Base-by-base conservation (phyloP, 495 filamentous ascomycete species). In the Lophium mytilinum region DNA sequence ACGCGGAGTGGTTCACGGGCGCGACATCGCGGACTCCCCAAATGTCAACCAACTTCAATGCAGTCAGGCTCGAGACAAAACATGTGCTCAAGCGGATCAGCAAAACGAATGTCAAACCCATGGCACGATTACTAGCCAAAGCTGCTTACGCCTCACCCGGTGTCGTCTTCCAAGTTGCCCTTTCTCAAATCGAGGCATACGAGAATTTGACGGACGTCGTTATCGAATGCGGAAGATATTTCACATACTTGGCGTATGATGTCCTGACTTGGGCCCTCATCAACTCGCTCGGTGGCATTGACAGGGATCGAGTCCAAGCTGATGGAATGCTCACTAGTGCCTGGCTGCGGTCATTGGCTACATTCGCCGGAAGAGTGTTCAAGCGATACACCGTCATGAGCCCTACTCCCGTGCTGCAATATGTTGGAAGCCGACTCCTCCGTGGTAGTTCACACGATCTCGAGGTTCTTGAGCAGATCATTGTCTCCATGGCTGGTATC, bases 121-220 rank as follows among this genome's bases (percentile, higher is more conserved):
- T 94, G 83, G 89, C 90, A 41, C 82, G 88, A 60, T 80, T 80
- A 15, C 76, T 99, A 40, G 90, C 92, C 2, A 96, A 95, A 72
- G 84, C 89, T 9, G 87, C 91, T 8, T 86, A 86, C 57, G 82
- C 88, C 7, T 90, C 85, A 12, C 94, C 94, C 3, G 90, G 90
- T n/a, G 78, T 93, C 43, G 89, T 99, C 24, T 94, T 96, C 73
- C 83, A 82, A 62, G 83, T 91, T 41, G 87, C 90, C 10, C 79
- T 97, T 53, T 80, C 77, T 35, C 90, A 96, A 65, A 90, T 96
- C 45, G 90, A 96, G 70, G 80, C 84, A 0, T 96, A 97, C 69
- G 86, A 86, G 65, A 96, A 96, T 66, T 78, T 97, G 36, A 91
- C 92, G 55, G 89, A 95, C 55, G 86, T 86, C 9, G 86, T 99